phyloP scores from a whole-genome alignment of 2,329 filamentous ascomycete genomes.

The Bipolaris cookei region DNA sequence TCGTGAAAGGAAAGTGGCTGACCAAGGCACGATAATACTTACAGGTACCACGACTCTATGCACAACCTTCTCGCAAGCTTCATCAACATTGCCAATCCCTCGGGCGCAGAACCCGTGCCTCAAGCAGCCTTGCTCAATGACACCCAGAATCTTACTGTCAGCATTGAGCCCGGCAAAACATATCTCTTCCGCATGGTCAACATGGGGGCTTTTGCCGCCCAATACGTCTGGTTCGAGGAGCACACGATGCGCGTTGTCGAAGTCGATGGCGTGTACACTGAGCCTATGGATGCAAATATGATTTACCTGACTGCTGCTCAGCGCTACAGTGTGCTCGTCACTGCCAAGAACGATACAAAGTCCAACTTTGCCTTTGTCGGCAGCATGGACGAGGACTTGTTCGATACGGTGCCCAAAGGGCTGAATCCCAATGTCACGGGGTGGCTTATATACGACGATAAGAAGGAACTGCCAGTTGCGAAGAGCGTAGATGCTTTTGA shows the following conservation, averaged over 20 bases:
- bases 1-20: background rate
- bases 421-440: conserved; percentile 70
- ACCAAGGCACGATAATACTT: background rate
- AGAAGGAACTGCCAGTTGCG: conserved; percentile 56
- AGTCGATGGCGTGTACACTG: conserved; percentile 71
- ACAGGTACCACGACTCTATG: conserved; percentile 65
- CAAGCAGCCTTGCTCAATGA: conserved; percentile 71
- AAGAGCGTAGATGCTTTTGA: conserved; percentile 66
- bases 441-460: conserved; percentile 62
- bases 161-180: conserved; percentile 59
- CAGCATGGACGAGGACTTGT: conserved; percentile 61
- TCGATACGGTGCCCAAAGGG: conserved; percentile 69
- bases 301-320: conserved; percentile 73
- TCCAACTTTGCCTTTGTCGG: conserved; percentile 66
- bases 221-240: conserved; percentile 73
- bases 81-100: conserved; percentile 61
- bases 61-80: conserved; percentile 49
- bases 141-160: conserved; percentile 54
- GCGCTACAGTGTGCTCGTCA: conserved; percentile 71
- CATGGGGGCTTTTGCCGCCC: conserved; percentile 71
- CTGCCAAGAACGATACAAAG: conserved; percentile 61
- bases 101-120: conserved; percentile 69
- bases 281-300: conserved; percentile 64
- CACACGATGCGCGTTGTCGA: conserved; percentile 71
- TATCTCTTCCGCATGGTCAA: conserved; percentile 74